Conservation (phyloP, 257 asterid species). For the Solanum piurae region DNA sequence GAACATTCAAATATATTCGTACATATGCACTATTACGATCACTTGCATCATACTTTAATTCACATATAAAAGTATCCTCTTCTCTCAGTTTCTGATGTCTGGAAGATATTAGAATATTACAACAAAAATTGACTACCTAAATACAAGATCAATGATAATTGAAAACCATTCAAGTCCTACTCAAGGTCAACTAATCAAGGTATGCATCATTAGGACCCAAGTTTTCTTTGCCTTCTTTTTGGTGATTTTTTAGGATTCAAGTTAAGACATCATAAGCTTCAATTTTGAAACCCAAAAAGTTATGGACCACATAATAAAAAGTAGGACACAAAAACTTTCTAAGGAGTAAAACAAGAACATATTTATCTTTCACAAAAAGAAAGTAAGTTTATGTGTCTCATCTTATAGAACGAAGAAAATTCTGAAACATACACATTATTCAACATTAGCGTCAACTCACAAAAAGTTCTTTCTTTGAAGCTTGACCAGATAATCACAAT, state of each 20-base stretch:
- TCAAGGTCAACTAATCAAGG: too few species aligned
- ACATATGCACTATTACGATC: constrained; percentile 81
- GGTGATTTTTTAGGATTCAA: too few species aligned
- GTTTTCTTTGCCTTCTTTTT: too few species aligned
- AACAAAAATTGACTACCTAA: neutral
- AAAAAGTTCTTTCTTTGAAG: too few species aligned
- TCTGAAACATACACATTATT: neutral
- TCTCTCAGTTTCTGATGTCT: constrained; percentile 55
- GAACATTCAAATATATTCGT: constrained; percentile 79
- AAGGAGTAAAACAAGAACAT: neutral
- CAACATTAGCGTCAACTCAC: too few species aligned
- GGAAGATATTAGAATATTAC: neutral
- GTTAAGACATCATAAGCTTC: neutral
- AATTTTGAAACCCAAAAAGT: neutral
- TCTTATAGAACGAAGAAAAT: neutral
- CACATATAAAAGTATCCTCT: constrained; percentile 70
- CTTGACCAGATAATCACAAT: neutral
- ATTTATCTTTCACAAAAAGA: neutral
- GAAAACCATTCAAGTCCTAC: too few species aligned
- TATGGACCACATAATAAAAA: neutral
- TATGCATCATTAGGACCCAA: too few species aligned
- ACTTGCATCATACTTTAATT: constrained; percentile 24
- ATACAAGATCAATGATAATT: neutral
- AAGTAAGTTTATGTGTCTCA: neutral
- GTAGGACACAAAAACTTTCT: neutral